phyloP scores from a whole-genome alignment of 1,139 yeast species.

The Protomyces gravidus region DNA sequence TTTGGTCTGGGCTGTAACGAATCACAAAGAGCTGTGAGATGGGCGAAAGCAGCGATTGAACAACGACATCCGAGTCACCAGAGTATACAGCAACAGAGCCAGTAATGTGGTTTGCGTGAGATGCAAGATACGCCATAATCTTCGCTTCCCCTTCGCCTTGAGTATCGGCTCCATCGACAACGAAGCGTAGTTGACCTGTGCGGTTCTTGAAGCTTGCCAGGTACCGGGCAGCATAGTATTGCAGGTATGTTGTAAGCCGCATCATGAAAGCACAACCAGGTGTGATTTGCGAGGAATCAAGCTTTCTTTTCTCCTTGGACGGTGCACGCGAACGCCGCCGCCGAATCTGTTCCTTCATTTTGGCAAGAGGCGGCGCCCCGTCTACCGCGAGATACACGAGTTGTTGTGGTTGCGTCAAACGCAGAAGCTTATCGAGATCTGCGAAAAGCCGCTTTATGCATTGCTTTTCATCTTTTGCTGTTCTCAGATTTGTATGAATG shows the following conservation, averaged over 20 bases:
- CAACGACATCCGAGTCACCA: slow-evolving; percentile 24
- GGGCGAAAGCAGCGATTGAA: slow-evolving; percentile 13
- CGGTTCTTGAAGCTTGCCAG: slow-evolving; percentile 11
- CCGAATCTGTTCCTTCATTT: slow-evolving; percentile 24
- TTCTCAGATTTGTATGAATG: slow-evolving; percentile 17
- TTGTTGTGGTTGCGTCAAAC: slow-evolving; percentile 9
- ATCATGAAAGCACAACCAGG: slow-evolving; percentile 18
- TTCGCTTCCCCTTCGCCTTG: slow-evolving; percentile 26
- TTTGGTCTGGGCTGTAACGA: not conserved
- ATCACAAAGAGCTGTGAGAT: slow-evolving; percentile 8
- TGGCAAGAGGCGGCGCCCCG: slow-evolving; percentile 24
- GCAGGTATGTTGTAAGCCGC: slow-evolving; percentile 18
- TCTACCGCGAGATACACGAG: slow-evolving; percentile 23
- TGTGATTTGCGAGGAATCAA: slow-evolving; percentile 17
- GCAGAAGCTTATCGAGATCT: slow-evolving; percentile 6
- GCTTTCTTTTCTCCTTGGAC: slow-evolving; percentile 10
- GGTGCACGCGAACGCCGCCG: slow-evolving; percentile 18
- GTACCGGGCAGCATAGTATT: slow-evolving; percentile 20
- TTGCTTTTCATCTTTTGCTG: slow-evolving; percentile 4
- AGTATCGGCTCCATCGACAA: slow-evolving; percentile 22
- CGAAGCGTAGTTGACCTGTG: slow-evolving; percentile 3
- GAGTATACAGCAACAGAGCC: slow-evolving; percentile 9
- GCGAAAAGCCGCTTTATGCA: slow-evolving; percentile 11
- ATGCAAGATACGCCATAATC: slow-evolving; percentile 8
- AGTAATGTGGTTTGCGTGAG: not conserved